Base-by-base conservation (phyloP, 1,284 basidiomycete species). In the Anthracocystis walkeri region DNA sequence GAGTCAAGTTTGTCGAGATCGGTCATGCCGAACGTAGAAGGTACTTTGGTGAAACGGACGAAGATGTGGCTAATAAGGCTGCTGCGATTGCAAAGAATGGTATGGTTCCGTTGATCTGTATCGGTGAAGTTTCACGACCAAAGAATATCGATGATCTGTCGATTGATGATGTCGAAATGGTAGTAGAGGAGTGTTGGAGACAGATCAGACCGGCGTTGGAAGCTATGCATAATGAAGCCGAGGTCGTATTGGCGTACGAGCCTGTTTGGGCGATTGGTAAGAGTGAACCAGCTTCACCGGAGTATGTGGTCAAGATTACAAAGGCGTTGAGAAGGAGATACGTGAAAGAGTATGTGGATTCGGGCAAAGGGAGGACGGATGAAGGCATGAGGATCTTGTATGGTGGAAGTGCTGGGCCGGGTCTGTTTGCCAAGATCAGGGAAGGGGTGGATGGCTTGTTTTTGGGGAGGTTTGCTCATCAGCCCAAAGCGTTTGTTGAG, bases 261-360 rank as follows among this genome's bases (percentile, higher is more conserved):
- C 82, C 82, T 0, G 82, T 83, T 12, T 83, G 82, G 82, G 82
- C 82, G 3, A 83, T 83, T 16, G 82, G 82, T 7, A 73, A 71
- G 35, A 44, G 58, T 23, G 51, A 83, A 45, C 82, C 82, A 3
- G 82, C 82, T 1, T 64, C 66, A 18, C 62, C 82, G 27, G 75
- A 74, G 25, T 77, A 83, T 56, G 81, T 83, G 4, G 80, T 83
- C 49, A 73, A 69, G 16, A 77, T 83, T 33, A 81, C 81, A 44
- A 71, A 77, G 56, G 71, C 72, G n/a, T 56, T 83, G 41, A 60
- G 82, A 10, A 41, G 40, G 20, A 67, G 67, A 23, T 65, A 67
- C 29, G 62, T 58, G 56, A 68, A 60, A 35, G 72, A 73, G 20
- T 77, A 69, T 23, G 68, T 76, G 4, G 50, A 65, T 11, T 51